A percentile compares a stretch with the other conserved stretches of the same genome.
These are phyloP conservation scores for Blastobotrys illinoisensis DNA, from an alignment of 1,139 yeast species.

Conservation along the genomic window DNA sequence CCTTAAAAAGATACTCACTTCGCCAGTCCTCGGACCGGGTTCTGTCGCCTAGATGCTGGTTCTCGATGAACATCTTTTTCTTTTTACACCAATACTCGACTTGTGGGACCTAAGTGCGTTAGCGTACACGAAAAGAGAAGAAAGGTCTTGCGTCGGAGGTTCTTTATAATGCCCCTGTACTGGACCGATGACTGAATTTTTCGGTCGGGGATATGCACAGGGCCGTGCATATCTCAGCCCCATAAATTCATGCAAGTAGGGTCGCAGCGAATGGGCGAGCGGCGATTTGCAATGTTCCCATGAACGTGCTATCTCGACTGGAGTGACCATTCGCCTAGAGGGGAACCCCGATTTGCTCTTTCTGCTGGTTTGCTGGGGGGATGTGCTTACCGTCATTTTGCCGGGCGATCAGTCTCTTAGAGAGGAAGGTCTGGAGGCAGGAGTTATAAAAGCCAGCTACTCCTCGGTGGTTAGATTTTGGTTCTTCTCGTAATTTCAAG, in stretches of 20 bases:
- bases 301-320: not conserved
- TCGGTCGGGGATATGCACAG: not conserved
- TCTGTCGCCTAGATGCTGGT: slow-evolving; percentile 47
- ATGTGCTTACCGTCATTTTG: not conserved
- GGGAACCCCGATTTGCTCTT: too few species aligned
- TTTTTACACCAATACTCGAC: not conserved
- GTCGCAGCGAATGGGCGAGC: not conserved
- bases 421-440: too few species aligned
- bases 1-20: slow-evolving; percentile 34
- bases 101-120: not conserved
- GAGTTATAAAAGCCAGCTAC: too few species aligned
- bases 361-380: not conserved
- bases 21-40: slow-evolving; percentile 84
- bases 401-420: not conserved
- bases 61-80: slow-evolving; percentile 69
- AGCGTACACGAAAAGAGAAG: not conserved
- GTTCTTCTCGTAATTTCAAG: not conserved
- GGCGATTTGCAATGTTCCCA: not conserved
- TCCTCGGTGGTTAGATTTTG: too few species aligned
- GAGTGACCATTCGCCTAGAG: not conserved
- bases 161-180: not conserved
- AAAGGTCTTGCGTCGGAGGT: not conserved
- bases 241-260: not conserved
- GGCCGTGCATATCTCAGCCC: not conserved
- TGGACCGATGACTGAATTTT: slow-evolving; percentile 1